Percentiles rank a stretch among this genome's conserved stretches.
phyloP scores from a whole-genome alignment of 306 rosid species.

The Corylus americana region DNA sequence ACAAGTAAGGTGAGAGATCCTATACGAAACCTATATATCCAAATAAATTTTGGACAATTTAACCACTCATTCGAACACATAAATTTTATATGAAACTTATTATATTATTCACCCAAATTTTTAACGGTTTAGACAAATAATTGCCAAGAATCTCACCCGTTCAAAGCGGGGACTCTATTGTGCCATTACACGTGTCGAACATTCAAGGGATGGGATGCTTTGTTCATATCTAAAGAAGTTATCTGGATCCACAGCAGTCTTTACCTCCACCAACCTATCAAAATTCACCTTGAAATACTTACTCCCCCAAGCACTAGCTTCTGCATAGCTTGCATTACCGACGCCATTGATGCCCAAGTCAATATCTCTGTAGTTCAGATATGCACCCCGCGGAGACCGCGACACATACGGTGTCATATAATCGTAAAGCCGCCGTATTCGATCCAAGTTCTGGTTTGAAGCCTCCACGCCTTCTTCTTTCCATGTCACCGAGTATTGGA shows the following conservation, averaged over 20 bases:
- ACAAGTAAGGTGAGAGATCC: too few relatives aligned
- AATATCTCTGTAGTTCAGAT: constrained; percentile 72
- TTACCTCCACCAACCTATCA: constrained; percentile 58
- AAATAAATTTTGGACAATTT: too few relatives aligned
- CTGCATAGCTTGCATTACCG: constrained; percentile 44
- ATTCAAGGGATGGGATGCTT: constrained; percentile 58
- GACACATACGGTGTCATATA: constrained; percentile 68
- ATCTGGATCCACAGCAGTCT: constrained; percentile 56
- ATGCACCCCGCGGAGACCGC: constrained; percentile 64
- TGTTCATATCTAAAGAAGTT: constrained; percentile 72
- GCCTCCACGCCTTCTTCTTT: constrained; percentile 46
- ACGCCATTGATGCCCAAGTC: constrained; percentile 62
- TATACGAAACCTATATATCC: too few relatives aligned
- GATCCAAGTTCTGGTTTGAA: constrained; percentile 33
- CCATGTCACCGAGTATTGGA: constrained; percentile 71
- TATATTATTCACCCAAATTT: too few relatives aligned
- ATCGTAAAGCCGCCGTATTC: constrained; percentile 51
- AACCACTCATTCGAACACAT: too few relatives aligned
- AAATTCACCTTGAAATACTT: constrained; percentile 72
- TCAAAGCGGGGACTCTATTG: constrained; percentile 13
- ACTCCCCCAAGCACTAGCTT: constrained; percentile 63
- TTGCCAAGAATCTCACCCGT: neutral
- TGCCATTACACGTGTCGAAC: constrained; percentile 28
- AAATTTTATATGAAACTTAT: too few relatives aligned
- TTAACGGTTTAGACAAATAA: too few relatives aligned